phyloP scores from a whole-genome alignment of 2,329 filamentous ascomycete species.

The Pseudocercospora pini-densiflorae region DNA sequence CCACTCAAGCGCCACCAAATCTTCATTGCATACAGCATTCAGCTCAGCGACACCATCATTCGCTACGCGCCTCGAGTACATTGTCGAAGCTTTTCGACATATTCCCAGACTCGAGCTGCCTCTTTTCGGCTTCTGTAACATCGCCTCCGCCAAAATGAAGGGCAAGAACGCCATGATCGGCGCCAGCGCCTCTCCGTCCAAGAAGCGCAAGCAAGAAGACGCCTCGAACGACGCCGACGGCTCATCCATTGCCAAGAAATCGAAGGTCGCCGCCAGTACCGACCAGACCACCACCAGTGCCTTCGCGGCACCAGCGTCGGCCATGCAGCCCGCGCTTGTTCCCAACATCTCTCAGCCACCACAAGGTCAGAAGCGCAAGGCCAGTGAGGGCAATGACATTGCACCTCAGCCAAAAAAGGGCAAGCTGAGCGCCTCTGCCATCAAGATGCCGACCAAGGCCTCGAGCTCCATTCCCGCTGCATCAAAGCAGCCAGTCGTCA shows the following conservation, averaged over 20 bases:
- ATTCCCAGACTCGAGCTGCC: neutral
- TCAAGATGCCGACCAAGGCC: neutral
- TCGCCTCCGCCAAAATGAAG: neutral
- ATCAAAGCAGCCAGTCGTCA: neutral
- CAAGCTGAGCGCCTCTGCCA: neutral
- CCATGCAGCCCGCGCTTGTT: neutral
- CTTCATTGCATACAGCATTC: neutral
- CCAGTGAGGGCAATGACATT: neutral
- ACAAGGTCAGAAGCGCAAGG: neutral
- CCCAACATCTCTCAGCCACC: neutral
- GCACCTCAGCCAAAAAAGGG: neutral
- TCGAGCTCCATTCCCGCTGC: neutral
- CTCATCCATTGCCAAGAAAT: neutral
- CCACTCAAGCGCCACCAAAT: neutral
- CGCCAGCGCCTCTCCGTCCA: neutral
- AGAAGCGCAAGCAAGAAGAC: neutral
- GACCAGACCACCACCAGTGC: neutral
- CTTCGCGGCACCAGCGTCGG: neutral
- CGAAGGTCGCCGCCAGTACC: neutral
- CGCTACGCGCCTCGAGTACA: neutral
- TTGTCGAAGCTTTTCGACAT: neutral
- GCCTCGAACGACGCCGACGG: neutral
- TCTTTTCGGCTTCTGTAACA: neutral
- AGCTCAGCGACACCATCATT: neutral
- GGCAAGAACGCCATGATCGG: neutral